A percentile compares a stretch with the other conserved stretches of the same genome.
Conservation (phyloP, 169 alveolate genomes). For the Eimeria tenella region DNA sequence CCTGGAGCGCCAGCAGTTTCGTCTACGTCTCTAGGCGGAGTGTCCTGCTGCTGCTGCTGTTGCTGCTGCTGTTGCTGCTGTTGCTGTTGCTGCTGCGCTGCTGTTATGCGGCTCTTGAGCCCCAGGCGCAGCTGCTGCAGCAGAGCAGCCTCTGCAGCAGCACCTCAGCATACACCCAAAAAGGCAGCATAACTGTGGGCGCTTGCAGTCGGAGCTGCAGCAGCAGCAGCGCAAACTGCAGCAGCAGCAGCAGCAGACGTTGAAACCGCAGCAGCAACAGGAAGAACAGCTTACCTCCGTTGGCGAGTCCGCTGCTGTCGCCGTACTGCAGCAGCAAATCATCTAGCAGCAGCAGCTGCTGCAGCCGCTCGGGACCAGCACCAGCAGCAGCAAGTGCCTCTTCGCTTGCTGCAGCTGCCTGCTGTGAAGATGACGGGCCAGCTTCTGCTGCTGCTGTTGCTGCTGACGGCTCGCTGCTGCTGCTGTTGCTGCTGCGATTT, state of each 20-base stretch:
- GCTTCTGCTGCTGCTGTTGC: not conserved
- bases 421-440: not conserved
- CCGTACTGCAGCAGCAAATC: not conserved
- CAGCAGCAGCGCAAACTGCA: not conserved
- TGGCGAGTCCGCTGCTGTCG: not conserved
- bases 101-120: not conserved
- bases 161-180: not conserved
- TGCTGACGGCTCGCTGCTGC: not conserved
- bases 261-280: not conserved
- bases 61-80: not conserved
- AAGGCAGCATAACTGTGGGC: not conserved
- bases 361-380: not conserved
- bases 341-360: not conserved
- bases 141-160: not conserved
- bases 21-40: too few species aligned
- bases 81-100: not conserved
- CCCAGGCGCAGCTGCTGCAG: not conserved
- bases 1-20: too few species aligned
- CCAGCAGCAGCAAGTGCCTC: not conserved
- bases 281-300: not conserved
- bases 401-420: not conserved
- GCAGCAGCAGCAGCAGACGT: not conserved
- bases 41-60: not conserved
- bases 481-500: not conserved
- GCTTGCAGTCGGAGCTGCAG: not conserved